A percentile compares a stretch with the other conserved stretches of the same genome.
Conservation (phyloP, 2,329 filamentous ascomycete species). For the Aspergillus pseudoglaucus region DNA sequence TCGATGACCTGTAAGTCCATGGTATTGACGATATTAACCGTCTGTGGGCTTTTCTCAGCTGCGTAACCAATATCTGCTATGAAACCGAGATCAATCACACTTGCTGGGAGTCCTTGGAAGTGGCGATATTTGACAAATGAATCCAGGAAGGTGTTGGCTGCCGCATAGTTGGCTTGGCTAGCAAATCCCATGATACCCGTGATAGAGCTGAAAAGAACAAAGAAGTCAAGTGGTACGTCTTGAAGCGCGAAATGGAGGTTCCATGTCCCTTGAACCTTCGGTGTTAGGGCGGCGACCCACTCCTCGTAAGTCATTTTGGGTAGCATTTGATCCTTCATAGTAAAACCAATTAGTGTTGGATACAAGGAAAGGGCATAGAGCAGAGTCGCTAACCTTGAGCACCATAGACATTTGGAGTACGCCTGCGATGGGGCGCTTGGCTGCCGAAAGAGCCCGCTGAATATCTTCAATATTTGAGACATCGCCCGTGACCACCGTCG, state of each 20-base stretch:
- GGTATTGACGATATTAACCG: slow-evolving; percentile 10
- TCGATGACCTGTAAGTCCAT: slow-evolving; percentile 7
- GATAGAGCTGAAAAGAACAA: slow-evolving; percentile 35
- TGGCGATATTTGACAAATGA: slow-evolving; percentile 16
- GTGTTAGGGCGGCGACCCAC: slow-evolving; percentile 22
- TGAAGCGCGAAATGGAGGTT: slow-evolving; percentile 17
- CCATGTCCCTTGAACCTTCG: slow-evolving; percentile 29
- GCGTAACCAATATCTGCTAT: slow-evolving; percentile 12
- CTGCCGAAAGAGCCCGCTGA: slow-evolving; percentile 3
- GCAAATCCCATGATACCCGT: slow-evolving; percentile 23
- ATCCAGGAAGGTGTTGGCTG: slow-evolving; percentile 33
- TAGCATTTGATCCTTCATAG: slow-evolving; percentile 5
- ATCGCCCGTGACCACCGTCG: slow-evolving; percentile 3
- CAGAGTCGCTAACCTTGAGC: slow-evolving; percentile 3
- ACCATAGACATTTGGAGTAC: slow-evolving; percentile 19
- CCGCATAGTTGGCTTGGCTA: slow-evolving; percentile 31
- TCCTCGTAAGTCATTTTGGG: slow-evolving; percentile 28
- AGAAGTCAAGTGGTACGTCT: slow-evolving; percentile 33
- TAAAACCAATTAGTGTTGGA: too few species aligned
- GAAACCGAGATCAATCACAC: slow-evolving; percentile 9
- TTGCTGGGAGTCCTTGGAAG: slow-evolving; percentile 8
- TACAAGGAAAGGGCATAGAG: neutral
- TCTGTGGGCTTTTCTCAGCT: slow-evolving; percentile 3
- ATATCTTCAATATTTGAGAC: slow-evolving; percentile 7
- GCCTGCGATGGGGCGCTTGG: slow-evolving; percentile 4